Percentiles rank a stretch among this genome's conserved stretches.
phyloP scores from a whole-genome alignment of 1,139 yeast species.

The Pichia sp. region DNA sequence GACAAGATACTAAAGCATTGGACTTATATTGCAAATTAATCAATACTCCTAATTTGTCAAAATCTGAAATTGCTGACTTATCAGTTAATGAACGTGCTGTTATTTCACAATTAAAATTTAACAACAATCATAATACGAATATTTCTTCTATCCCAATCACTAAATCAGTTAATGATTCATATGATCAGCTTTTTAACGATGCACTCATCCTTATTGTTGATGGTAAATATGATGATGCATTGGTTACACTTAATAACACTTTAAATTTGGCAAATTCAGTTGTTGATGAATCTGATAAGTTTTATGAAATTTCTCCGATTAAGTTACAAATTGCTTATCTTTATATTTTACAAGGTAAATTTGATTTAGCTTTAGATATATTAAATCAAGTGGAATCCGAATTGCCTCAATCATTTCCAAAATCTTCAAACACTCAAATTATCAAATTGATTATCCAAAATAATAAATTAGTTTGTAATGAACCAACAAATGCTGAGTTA shows the following conservation, averaged over 20 bases:
- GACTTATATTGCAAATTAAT: conserved; percentile 48
- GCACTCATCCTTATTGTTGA: conserved; percentile 50
- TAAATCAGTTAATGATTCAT: conserved; percentile 28
- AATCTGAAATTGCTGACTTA: conserved; percentile 47
- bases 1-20: conserved; percentile 50
- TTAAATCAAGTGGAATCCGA: conserved; percentile 22
- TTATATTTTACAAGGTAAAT: conserved; percentile 42
- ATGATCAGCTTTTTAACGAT: conserved; percentile 62
- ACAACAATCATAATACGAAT: neutral
- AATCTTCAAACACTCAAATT: neutral
- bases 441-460: conserved; percentile 21
- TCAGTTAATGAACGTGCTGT: conserved; percentile 66
- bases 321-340: conserved; percentile 65
- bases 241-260: conserved; percentile 47
- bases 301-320: conserved; percentile 54
- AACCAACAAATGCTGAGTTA: conserved; percentile 26
- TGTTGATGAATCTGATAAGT: conserved; percentile 31
- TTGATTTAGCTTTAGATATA: conserved; percentile 38
- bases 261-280: conserved; percentile 37
- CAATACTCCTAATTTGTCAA: conserved; percentile 5
- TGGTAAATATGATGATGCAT: conserved; percentile 39
- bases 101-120: conserved; percentile 40
- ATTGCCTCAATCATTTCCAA: neutral
- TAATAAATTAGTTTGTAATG: conserved; percentile 18
- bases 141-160: conserved; percentile 6